phyloP scores from a whole-genome alignment of 2,329 filamentous ascomycete species.

The Ophiostoma himal-ulmi region DNA sequence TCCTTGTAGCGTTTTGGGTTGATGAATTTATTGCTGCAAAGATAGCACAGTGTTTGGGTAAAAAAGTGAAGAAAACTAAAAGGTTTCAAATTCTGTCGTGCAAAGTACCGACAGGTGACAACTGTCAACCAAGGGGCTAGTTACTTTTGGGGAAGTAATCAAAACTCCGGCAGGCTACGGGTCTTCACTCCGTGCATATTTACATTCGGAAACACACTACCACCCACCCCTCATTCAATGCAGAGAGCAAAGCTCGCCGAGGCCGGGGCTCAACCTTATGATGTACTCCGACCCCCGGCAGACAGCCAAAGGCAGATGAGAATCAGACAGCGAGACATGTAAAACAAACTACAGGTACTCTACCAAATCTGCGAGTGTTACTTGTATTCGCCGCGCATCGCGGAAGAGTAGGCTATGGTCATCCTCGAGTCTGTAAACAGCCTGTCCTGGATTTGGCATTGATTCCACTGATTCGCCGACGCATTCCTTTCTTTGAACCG shows the following conservation, averaged over 20 bases:
- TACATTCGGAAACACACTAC: not conserved
- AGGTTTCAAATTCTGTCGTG: not conserved
- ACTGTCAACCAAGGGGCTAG: not conserved
- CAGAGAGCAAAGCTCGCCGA: not conserved
- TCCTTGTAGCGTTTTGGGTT: not conserved
- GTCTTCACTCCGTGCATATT: not conserved
- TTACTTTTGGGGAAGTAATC: constrained; percentile 14
- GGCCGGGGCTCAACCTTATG: not conserved
- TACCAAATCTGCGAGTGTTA: not conserved
- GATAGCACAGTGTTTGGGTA: not conserved
- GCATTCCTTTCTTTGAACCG: not conserved
- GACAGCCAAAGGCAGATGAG: not conserved
- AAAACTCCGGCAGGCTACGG: constrained; percentile 10
- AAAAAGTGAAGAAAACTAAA: not conserved
- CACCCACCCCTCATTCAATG: not conserved
- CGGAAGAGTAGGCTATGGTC: not conserved
- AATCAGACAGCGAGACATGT: not conserved
- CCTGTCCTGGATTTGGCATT: too few species aligned
- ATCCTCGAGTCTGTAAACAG: not conserved
- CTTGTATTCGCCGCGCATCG: not conserved
- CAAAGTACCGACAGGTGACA: not conserved
- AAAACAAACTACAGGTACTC: not conserved
- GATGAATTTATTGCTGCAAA: not conserved
- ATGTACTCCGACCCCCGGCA: not conserved
- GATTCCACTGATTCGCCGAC: too few species aligned